Evolutionary conservation across 1,284 basidiomycete species (phyloP).

Genomic region (Irpex rosettiformis): DNA sequence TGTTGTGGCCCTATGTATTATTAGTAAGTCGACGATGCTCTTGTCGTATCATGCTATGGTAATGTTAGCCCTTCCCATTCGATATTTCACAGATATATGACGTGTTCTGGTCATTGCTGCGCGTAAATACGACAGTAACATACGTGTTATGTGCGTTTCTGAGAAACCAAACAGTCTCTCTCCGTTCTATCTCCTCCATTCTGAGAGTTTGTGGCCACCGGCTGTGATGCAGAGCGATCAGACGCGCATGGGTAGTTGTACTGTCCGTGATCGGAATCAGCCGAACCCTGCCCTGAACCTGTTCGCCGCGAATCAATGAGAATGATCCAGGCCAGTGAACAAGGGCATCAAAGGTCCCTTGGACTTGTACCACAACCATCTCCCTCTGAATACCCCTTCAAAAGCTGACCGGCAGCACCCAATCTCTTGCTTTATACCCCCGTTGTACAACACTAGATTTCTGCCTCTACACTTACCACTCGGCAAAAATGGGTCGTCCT

Average conservation of each 20-base stretch:
- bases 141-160: not conserved
- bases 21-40: not conserved
- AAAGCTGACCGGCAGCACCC: slow-evolving; percentile 27
- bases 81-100: not conserved
- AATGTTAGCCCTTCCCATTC: not conserved
- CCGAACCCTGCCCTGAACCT: slow-evolving; percentile 1
- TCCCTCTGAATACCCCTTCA: slow-evolving; percentile 15
- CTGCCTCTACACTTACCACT: not conserved
- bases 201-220: not conserved
- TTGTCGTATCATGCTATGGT: not conserved
- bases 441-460: slow-evolving; percentile 16
- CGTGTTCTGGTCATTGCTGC: not conserved
- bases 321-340: slow-evolving; percentile 6
- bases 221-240: not conserved
- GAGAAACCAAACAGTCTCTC: not conserved
- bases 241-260: not conserved
- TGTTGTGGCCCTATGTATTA: not conserved
- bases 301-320: slow-evolving; percentile 1
- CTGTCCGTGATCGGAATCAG: not conserved
- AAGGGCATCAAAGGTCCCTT: slow-evolving; percentile 6
- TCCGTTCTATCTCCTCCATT: not conserved
- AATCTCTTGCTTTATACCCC: slow-evolving; percentile 15
- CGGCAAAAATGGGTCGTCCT: slow-evolving; percentile 57
- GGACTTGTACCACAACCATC: not conserved
- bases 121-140: not conserved